Conservation (phyloP, 2,329 filamentous ascomycete species). For the Sporothrix inflata region DNA sequence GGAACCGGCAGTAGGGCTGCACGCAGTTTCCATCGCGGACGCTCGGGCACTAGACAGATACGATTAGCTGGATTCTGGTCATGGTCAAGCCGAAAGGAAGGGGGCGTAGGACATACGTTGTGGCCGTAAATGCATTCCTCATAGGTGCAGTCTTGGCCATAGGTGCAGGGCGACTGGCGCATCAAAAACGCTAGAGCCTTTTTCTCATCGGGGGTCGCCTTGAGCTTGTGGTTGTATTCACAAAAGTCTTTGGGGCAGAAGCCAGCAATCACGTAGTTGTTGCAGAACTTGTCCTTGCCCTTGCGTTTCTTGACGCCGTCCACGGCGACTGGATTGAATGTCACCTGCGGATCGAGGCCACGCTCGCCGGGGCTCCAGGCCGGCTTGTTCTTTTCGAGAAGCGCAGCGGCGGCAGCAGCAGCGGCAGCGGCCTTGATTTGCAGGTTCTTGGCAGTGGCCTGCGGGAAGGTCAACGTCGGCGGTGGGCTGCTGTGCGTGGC, state of each 20-base stretch:
- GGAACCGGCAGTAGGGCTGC: constrained; percentile 61
- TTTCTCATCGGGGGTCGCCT: constrained; percentile 56
- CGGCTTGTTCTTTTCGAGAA: constrained; percentile 39
- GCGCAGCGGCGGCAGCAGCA: constrained; percentile 21
- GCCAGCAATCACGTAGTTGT: constrained; percentile 63
- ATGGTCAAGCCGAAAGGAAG: neutral
- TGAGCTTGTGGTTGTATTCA: constrained; percentile 61
- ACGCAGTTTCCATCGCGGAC: constrained; percentile 55
- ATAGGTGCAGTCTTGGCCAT: constrained; percentile 60
- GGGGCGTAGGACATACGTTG: constrained; percentile 47
- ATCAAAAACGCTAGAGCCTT: constrained; percentile 60
- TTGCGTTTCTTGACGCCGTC: constrained; percentile 61
- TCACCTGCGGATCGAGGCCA: constrained; percentile 58
- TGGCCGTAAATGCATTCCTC: constrained; percentile 66
- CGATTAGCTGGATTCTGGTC: too few species aligned
- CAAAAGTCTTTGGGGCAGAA: constrained; percentile 61
- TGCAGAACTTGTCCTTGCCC: constrained; percentile 61
- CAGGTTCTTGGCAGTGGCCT: constrained; percentile 37
- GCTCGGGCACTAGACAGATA: constrained; percentile 53
- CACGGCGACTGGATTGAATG: constrained; percentile 50
- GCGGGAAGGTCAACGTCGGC: constrained; percentile 44
- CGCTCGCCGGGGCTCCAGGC: constrained; percentile 58
- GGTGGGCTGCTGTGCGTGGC: constrained; percentile 22
- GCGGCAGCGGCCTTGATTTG: constrained; percentile 37
- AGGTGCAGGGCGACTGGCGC: constrained; percentile 60